phyloP scores from a whole-genome alignment of 257 asterid species.

The Jasminum sambac region DNA sequence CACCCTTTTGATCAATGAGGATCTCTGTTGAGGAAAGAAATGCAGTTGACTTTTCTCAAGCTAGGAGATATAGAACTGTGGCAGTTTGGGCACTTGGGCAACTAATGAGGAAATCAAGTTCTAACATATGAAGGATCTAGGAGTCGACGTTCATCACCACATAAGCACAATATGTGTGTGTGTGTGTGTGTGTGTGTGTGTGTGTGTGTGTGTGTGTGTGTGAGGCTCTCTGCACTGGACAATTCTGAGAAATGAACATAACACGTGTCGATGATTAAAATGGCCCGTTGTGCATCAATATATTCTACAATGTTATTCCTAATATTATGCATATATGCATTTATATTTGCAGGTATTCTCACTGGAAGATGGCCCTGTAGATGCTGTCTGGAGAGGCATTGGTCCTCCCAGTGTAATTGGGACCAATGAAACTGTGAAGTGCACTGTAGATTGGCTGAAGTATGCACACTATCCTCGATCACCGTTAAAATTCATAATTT shows the following conservation, averaged over 20 bases:
- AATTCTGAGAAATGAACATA: background rate
- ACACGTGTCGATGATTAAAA: background rate
- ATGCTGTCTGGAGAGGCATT: conserved; percentile 57
- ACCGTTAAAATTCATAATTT: conserved; percentile 5
- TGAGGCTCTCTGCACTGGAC: background rate
- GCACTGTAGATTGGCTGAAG: conserved; percentile 86
- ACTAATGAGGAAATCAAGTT: background rate
- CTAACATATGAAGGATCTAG: background rate
- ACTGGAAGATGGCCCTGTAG: conserved; percentile 71
- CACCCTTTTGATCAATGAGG: background rate
- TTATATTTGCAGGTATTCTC: conserved; percentile 68
- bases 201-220: background rate
- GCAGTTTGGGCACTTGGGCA: background rate
- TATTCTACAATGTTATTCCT: background rate
- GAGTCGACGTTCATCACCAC: background rate
- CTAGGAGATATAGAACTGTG: background rate
- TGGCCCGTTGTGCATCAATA: background rate
- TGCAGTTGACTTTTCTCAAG: background rate
- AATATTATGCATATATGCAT: conserved; percentile 16
- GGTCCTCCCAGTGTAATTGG: conserved; percentile 50
- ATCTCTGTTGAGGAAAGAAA: background rate
- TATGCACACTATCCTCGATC: conserved; percentile 37
- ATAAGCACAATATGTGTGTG: background rate
- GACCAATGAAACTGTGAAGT: conserved; percentile 45
- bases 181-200: background rate